Evolutionary conservation across 179 eudicot genomes (phyloP).

Genomic region (Silene vulgaris): DNA sequence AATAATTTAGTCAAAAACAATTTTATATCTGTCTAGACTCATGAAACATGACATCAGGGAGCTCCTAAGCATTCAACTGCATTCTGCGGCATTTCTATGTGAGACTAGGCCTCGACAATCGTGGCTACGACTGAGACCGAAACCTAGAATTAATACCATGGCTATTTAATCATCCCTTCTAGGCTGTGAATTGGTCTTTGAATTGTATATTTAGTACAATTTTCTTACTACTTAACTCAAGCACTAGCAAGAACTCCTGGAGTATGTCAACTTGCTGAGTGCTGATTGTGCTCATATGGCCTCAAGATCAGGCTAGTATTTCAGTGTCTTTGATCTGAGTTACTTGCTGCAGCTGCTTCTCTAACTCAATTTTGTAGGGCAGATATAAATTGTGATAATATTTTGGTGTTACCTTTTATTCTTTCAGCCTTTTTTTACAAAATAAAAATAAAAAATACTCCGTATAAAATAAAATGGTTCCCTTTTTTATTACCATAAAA

Average conservation of each 20-base stretch:
- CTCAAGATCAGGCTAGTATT: background rate
- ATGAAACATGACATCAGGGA: background rate
- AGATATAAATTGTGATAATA: background rate
- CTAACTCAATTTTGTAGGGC: background rate
- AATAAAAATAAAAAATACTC: too few relatives aligned
- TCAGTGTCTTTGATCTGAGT: background rate
- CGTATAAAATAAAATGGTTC: background rate
- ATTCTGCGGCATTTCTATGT: too few relatives aligned
- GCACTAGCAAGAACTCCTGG: background rate
- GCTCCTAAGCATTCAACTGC: background rate
- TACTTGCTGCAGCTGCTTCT: background rate
- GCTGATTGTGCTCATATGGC: background rate
- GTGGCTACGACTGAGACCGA: too few relatives aligned
- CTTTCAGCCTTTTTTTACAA: background rate
- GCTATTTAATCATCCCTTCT: background rate
- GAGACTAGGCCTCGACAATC: too few relatives aligned
- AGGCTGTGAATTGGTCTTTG: background rate
- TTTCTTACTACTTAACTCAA: background rate
- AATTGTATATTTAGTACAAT: background rate
- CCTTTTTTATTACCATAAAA: background rate
- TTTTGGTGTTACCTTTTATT: background rate
- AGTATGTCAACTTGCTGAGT: background rate
- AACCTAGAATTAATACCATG: too few relatives aligned
- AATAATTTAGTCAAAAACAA: background rate
- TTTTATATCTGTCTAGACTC: background rate